Evolutionary conservation across 768 basidiomycete species (phyloP), one percentile per base, ranked within the genome.

Genomic region (Hebeloma cylindrosporum): DNA sequence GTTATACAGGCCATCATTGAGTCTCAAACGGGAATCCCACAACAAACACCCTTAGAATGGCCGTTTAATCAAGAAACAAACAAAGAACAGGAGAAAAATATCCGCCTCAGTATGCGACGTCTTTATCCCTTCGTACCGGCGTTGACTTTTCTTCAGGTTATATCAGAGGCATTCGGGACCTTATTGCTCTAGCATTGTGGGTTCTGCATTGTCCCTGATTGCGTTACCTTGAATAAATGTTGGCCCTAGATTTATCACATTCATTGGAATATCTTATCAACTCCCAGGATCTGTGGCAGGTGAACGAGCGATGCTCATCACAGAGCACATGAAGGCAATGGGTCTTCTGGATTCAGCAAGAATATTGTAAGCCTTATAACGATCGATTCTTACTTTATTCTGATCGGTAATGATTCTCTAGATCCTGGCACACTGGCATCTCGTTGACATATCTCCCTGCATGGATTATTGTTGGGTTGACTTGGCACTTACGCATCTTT

Each of bases 271-370:
- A 31, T 72, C 81, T 0, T 90, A 90, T 57, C 88, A 91, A 51
- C 74, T 88, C 2, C 83, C 88, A 10, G 88, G 87, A 2, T 73
- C 82, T 5, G 77, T 85, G 32, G 69, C 81, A 9, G 73, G 71
- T 4, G 88, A 91, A 60, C 72, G 86, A 30, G 82, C 87, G 0
- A 73, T 68, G 41, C 63, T 76, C 11, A 60, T 90, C 25, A 88
- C 88, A 0, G 66, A 77, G 5, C 85, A 90, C 57, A 78, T 90
- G 73, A 83, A 83, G 57, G 85, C 79, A 2, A 90, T 91, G 88
- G 88, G 88, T 6, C 70, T 89, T 10, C 62, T 76, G 6, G 85
- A 88, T 55, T 79, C 79, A 0, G 85, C 87, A 10, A 74, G 85
- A 28, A 46, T 57, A 33, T 23, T 57, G 56, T 57, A 23, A 21